These are phyloP conservation scores for Hericium erinaceus DNA, from an alignment of 768 basidiomycete species.

Conservation along the genomic window DNA sequence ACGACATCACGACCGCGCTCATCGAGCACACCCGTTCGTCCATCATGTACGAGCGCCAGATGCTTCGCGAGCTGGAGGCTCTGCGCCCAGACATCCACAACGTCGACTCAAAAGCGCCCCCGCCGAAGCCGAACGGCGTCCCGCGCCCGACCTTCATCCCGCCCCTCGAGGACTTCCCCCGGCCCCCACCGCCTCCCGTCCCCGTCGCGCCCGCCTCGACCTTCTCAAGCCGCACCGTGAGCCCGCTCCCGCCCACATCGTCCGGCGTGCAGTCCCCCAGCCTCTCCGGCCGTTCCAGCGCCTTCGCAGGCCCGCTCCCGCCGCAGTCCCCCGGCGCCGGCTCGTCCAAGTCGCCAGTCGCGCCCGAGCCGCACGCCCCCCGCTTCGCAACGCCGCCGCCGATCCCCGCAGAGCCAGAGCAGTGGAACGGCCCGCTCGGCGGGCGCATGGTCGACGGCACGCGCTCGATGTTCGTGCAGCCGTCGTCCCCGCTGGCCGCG, in stretches of 20 bases:
- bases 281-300: conserved; percentile 14
- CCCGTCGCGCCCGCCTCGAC: conserved; percentile 6
- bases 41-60: conserved; percentile 86
- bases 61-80: conserved; percentile 80
- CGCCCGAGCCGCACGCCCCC: background rate
- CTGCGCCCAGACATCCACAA: conserved; percentile 66
- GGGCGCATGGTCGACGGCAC: conserved; percentile 67
- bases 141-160: conserved; percentile 56
- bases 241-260: conserved; percentile 14
- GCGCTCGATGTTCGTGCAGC: conserved; percentile 70
- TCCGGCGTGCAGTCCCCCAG: conserved; percentile 6
- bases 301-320: conserved; percentile 23
- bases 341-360: conserved; percentile 28
- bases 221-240: conserved; percentile 13
- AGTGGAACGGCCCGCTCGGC: conserved; percentile 38
- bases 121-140: conserved; percentile 33
- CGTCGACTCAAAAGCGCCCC: conserved; percentile 51
- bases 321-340: conserved; percentile 49
- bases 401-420: background rate
- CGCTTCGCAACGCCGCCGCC: background rate
- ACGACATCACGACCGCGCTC: conserved; percentile 83
- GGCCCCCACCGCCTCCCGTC: conserved; percentile 19
- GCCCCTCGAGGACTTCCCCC: conserved; percentile 53
- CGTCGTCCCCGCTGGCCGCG: conserved; percentile 22
- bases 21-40: conserved; percentile 90